Evolutionary conservation across 75 land plant species (phyloP), one percentile per base, ranked within the genome.

Genomic region (Pinus tabuliformis): DNA sequence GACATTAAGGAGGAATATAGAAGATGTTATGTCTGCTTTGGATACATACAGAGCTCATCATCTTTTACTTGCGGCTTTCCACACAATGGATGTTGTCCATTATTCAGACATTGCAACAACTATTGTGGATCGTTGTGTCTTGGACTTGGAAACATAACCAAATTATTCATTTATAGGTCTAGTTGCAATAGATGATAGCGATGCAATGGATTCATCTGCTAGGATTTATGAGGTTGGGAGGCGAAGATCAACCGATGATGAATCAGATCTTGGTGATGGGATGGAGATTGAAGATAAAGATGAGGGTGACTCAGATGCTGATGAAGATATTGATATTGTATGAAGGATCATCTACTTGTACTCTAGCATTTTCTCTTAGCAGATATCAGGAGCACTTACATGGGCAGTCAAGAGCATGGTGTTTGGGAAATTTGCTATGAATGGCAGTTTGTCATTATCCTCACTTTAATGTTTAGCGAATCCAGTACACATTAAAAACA

Each of bases 251-350:
- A 97, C 98, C 11, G 98, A 97, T 73, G 98, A 97, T 81, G 99
- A 97, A 56, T 94, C 98, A 8, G 95, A 97, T 76, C 99, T 95
- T 28, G 98, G 94, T 84, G 99, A 94, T 89, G 93, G 83, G 14
- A 91, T 84, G 1, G 98, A 94, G 66, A 84, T 83, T 3, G 91
- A 89, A 3, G 97, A 94, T 4, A 92, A 89, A 15, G 95, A 96
- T 2, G 92, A 91, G 42, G 91, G 82, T n/a, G 99, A 90, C 17
- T 90, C 86, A 13, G 91, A 90, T 58, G 86, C 71, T 26, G 93
- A 83, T 68, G 87, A 84, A 17, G 92, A 87, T 30, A 81, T 77
- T 5, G 87, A 77, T 36, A 30, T 30, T 30, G 30, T 30, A 30
- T 1, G 1, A 30, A 30, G 30, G 30, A 0, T 30, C 30, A 30